Conservation (phyloP, 306 rosid genomes). For the Styphnolobium japonicum region DNA sequence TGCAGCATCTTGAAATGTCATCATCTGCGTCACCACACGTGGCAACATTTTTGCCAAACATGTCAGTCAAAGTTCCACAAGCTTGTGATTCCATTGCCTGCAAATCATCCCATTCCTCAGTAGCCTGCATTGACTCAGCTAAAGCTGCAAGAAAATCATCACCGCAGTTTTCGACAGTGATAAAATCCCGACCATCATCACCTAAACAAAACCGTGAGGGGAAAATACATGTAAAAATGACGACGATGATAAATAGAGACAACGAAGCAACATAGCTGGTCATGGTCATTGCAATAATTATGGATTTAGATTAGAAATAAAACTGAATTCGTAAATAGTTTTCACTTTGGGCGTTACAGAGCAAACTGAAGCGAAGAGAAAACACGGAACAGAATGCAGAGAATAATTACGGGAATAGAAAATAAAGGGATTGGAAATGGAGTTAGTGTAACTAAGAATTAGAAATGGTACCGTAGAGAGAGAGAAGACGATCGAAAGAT, state of each 20-base stretch:
- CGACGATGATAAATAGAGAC: background rate
- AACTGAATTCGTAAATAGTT: background rate
- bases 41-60: slow-evolving; percentile 37
- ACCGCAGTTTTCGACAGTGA: slow-evolving; percentile 88
- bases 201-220: slow-evolving; percentile 42
- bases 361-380: too few species aligned
- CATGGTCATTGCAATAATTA: background rate
- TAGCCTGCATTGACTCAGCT: slow-evolving; percentile 63
- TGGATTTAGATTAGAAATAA: background rate
- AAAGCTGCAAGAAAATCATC: slow-evolving; percentile 79
- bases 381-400: too few species aligned
- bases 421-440: background rate
- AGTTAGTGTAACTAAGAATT: too few species aligned
- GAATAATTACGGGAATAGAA: background rate
- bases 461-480: slow-evolving; percentile 63
- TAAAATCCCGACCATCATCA: slow-evolving; percentile 76
- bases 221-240: background rate
- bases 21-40: slow-evolving; percentile 9
- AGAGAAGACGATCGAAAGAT: slow-evolving; percentile 66
- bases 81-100: slow-evolving; percentile 79
- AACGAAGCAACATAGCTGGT: background rate
- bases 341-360: too few species aligned
- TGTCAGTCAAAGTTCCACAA: slow-evolving; percentile 50
- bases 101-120: slow-evolving; percentile 91
- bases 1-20: slow-evolving; percentile 8